phyloP scores from a whole-genome alignment of 352 stramenopile species.

The Phytophthora tubulina region DNA sequence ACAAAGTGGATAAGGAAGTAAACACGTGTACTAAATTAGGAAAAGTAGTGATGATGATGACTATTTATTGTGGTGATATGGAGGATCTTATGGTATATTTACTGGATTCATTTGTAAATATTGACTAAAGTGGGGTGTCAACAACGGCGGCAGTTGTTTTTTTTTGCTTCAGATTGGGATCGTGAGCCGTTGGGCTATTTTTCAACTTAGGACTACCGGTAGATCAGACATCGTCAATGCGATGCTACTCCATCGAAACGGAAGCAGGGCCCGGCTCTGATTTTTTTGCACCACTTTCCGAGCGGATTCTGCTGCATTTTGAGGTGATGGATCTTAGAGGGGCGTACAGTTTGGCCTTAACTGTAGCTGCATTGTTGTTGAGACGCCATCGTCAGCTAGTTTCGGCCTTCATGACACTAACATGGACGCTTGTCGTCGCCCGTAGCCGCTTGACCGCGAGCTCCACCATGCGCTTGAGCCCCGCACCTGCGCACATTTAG shows the following conservation, averaged over 20 bases:
- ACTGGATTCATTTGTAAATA: not conserved
- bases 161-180: conserved; percentile 12
- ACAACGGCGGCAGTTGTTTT: conserved; percentile 3
- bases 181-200: conserved; percentile 13
- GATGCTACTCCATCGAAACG: conserved; percentile 30
- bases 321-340: conserved; percentile 12
- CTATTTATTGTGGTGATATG: conserved; percentile 1
- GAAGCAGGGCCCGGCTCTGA: not conserved
- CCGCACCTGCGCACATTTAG: conserved; percentile 39
- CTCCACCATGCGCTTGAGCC: conserved; percentile 61
- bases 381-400: not conserved
- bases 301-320: conserved; percentile 14
- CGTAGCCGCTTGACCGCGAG: conserved; percentile 58
- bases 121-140: conserved; percentile 22
- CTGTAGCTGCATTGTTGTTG: not conserved
- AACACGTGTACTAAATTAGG: not conserved
- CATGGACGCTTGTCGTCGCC: conserved; percentile 33
- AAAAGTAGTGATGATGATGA: not conserved
- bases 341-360: conserved; percentile 5
- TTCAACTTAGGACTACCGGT: too few relatives aligned
- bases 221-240: conserved; percentile 18
- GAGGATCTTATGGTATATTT: not conserved
- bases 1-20: not conserved
- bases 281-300: conserved; percentile 17
- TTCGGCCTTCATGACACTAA: conserved; percentile 31